Percentiles rank a stretch among this genome's conserved stretches.
These are phyloP conservation scores for Phlebopus sp. DNA, from an alignment of 1,284 basidiomycete species.

Conservation along the genomic window DNA sequence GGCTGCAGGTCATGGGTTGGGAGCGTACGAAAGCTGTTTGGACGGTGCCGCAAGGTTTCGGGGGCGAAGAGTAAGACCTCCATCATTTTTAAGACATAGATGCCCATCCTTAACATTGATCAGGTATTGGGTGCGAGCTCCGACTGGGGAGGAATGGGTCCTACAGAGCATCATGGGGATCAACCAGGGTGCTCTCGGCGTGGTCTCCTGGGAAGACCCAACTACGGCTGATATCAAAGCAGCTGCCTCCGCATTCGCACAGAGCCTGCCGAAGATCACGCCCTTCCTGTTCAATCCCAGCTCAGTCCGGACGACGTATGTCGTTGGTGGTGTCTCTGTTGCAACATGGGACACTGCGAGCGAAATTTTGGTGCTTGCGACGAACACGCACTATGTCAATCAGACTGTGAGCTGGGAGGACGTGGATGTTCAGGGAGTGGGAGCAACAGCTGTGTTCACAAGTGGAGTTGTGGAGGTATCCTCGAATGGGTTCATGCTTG, in stretches of 20 bases:
- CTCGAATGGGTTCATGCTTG: conserved; percentile 16
- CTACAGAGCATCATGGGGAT: conserved; percentile 44
- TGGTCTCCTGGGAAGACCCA: conserved; percentile 70
- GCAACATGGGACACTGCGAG: conserved; percentile 33
- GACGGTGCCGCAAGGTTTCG: conserved; percentile 69
- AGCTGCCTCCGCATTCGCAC: background rate
- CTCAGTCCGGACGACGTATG: conserved; percentile 28
- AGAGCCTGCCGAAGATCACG: conserved; percentile 8
- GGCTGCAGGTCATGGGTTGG: conserved; percentile 61
- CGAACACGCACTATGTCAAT: conserved; percentile 40
- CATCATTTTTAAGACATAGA: background rate
- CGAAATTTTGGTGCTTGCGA: conserved; percentile 35
- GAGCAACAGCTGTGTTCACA: conserved; percentile 7
- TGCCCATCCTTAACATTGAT: conserved; percentile 39
- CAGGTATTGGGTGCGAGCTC: conserved; percentile 62
- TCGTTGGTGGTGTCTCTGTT: conserved; percentile 35
- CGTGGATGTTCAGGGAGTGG: conserved; percentile 4
- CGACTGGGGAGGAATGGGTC: conserved; percentile 56
- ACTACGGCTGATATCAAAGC: conserved; percentile 53
- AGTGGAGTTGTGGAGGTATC: conserved; percentile 16
- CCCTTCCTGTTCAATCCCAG: conserved; percentile 30
- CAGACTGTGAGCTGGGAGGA: conserved; percentile 22
- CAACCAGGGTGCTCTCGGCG: conserved; percentile 67
- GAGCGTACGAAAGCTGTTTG: conserved; percentile 54
- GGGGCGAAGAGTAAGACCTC: conserved; percentile 52